Conservation (phyloP, 768 basidiomycete species). For the Russula sp. region DNA sequence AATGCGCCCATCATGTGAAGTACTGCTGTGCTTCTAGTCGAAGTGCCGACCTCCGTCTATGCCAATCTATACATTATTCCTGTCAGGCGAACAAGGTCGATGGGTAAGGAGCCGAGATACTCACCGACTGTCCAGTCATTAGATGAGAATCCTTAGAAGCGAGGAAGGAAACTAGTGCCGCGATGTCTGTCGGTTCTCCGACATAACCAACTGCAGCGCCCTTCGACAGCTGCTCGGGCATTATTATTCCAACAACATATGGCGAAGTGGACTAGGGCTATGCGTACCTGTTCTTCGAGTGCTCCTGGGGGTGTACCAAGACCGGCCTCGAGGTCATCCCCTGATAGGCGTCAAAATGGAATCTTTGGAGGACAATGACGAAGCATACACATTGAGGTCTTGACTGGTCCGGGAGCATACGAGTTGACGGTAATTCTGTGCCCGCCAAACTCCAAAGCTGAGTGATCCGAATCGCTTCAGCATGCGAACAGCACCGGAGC, state of each 20-base stretch:
- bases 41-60: conserved; percentile 19
- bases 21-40: background rate
- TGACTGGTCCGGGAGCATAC: conserved; percentile 22
- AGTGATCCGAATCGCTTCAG: background rate
- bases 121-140: conserved; percentile 26
- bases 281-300: conserved; percentile 14
- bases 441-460: conserved; percentile 21
- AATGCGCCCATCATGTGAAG: background rate
- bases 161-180: conserved; percentile 29
- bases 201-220: conserved; percentile 21
- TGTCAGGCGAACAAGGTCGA: background rate
- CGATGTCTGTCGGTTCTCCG: conserved; percentile 25
- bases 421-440: conserved; percentile 24
- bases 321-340: conserved; percentile 10
- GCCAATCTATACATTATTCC: conserved; percentile 2
- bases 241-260: background rate
- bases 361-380: background rate
- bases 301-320: conserved; percentile 4
- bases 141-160: conserved; percentile 28
- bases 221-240: conserved; percentile 8
- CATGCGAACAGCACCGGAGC: background rate
- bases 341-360: background rate
- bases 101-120: background rate
- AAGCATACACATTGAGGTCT: conserved; percentile 21
- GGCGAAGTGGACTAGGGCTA: background rate